Evolutionary conservation across 345 rosid species (phyloP).

Genomic region (Corymbia maculata): DNA sequence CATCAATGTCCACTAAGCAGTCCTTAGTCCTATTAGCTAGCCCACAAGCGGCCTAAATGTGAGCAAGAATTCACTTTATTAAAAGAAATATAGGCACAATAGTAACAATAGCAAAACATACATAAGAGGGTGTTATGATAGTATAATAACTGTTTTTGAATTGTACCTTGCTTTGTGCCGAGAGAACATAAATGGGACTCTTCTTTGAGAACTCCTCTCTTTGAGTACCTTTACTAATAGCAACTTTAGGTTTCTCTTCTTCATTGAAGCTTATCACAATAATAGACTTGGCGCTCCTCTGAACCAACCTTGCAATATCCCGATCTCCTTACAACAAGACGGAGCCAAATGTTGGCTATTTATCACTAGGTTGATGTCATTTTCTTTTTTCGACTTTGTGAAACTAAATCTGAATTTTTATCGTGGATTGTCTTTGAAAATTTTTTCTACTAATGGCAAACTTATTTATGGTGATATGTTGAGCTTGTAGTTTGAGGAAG

Average conservation of each 20-base stretch:
- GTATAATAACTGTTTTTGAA: background rate
- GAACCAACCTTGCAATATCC: too few relatives aligned
- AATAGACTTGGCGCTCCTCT: background rate
- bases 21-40: conserved; percentile 23
- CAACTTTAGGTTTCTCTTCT: conserved; percentile 15
- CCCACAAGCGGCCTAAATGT: conserved; percentile 44
- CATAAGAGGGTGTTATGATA: background rate
- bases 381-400: too few relatives aligned
- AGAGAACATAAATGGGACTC: conserved; percentile 48
- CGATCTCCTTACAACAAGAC: too few relatives aligned
- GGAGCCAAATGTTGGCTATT: too few relatives aligned
- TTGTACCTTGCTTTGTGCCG: conserved; percentile 70
- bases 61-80: background rate
- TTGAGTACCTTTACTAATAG: conserved; percentile 9
- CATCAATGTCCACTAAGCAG: conserved; percentile 45
- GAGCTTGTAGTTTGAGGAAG: too few relatives aligned
- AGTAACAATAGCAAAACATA: background rate
- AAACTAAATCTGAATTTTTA: too few relatives aligned
- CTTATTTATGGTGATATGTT: too few relatives aligned
- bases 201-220: conserved; percentile 17
- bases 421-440: too few relatives aligned
- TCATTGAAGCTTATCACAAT: conserved; percentile 51
- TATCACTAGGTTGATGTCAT: too few relatives aligned
- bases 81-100: background rate
- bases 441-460: too few relatives aligned